phyloP scores from a whole-genome alignment of 345 rosid genomes.

The Adansonia digitata region DNA sequence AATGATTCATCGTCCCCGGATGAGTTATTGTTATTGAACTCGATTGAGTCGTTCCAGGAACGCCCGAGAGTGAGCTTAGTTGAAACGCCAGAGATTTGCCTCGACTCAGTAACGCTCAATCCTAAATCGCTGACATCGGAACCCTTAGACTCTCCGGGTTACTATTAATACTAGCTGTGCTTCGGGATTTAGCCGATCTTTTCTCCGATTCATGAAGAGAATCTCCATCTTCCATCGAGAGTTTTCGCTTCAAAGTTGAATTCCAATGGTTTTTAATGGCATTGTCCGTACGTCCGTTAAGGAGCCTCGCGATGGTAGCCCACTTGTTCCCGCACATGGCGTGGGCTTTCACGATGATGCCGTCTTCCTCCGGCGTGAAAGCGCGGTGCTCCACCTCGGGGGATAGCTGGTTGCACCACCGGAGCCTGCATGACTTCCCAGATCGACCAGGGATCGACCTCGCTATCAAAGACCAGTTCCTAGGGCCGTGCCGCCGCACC shows the following conservation, averaged over 20 bases:
- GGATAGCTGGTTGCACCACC: slow-evolving; percentile 70
- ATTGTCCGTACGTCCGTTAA: slow-evolving; percentile 57
- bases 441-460: slow-evolving; percentile 49
- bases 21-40: slow-evolving; percentile 1
- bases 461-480: slow-evolving; percentile 55
- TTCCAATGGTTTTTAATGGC: slow-evolving; percentile 67
- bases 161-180: slow-evolving; percentile 10
- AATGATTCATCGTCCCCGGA: background rate
- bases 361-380: slow-evolving; percentile 51
- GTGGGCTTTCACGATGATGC: slow-evolving; percentile 41
- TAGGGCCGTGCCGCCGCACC: slow-evolving; percentile 39
- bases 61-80: slow-evolving; percentile 41
- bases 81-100: slow-evolving; percentile 10
- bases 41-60: slow-evolving; percentile 28
- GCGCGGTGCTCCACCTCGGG: slow-evolving; percentile 54
- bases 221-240: slow-evolving; percentile 12
- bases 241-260: slow-evolving; percentile 48
- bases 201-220: slow-evolving; percentile 25
- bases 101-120: slow-evolving; percentile 3
- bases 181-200: slow-evolving; percentile 7
- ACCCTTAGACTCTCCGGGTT: slow-evolving; percentile 12
- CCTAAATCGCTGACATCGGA: slow-evolving; percentile 44
- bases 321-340: slow-evolving; percentile 53
- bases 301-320: slow-evolving; percentile 56
- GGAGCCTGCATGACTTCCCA: slow-evolving; percentile 59